Conservation (phyloP, 2,329 filamentous ascomycete genomes). For the Microdochium paspali region DNA sequence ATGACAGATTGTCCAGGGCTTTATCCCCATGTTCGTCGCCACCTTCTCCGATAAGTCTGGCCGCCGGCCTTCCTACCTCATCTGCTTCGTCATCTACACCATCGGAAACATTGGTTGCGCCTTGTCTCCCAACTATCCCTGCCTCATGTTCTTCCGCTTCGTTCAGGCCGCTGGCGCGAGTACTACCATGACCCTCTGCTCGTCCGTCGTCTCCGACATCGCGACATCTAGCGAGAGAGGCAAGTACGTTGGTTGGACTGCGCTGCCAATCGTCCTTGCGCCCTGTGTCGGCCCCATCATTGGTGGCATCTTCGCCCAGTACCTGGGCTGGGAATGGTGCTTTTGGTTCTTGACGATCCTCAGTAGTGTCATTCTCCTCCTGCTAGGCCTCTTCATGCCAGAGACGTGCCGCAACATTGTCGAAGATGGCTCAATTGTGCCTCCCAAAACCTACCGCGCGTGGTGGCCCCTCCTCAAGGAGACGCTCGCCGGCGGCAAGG, state of each 20-base stretch:
- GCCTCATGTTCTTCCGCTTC: conserved; percentile 34
- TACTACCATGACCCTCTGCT: conserved; percentile 39
- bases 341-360: conserved; percentile 38
- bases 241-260: conserved; percentile 36
- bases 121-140: conserved; percentile 26
- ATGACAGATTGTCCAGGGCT: conserved; percentile 40
- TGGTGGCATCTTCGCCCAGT: conserved; percentile 26
- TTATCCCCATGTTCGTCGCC: conserved; percentile 38
- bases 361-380: conserved; percentile 6
- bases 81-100: conserved; percentile 32
- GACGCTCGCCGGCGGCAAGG: not conserved
- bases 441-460: conserved; percentile 16
- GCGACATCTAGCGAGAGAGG: conserved; percentile 44
- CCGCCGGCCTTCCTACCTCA: conserved; percentile 31
- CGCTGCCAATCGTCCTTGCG: conserved; percentile 28
- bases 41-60: conserved; percentile 34
- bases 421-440: conserved; percentile 29
- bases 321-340: conserved; percentile 33
- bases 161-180: conserved; percentile 40
- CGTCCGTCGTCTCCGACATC: conserved; percentile 45
- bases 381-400: conserved; percentile 19
- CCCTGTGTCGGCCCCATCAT: conserved; percentile 31
- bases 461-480: conserved; percentile 11
- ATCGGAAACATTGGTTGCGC: conserved; percentile 30
- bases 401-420: conserved; percentile 32